These are phyloP conservation scores for Podospora didyma DNA, from an alignment of 495 filamentous ascomycete species.

Conservation along the genomic window DNA sequence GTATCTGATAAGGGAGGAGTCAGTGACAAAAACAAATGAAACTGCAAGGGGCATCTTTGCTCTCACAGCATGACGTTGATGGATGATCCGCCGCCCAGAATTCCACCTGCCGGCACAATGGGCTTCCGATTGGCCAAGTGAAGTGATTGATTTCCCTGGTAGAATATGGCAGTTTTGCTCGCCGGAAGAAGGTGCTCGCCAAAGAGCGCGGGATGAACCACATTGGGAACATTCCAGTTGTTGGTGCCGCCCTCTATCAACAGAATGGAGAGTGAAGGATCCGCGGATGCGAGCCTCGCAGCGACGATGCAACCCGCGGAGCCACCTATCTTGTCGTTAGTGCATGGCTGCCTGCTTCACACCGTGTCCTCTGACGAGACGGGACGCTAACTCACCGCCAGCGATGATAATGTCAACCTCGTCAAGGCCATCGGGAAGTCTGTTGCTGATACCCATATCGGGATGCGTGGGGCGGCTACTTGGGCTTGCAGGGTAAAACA, in stretches of 20 bases:
- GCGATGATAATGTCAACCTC: constrained; percentile 41
- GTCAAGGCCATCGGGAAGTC: constrained; percentile 20
- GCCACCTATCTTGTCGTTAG: constrained; percentile 27
- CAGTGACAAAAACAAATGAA: not conserved
- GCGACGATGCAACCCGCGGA: constrained; percentile 48
- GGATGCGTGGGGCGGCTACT: not conserved
- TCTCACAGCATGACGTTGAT: constrained; percentile 56
- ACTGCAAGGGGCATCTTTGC: not conserved
- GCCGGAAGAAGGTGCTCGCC: constrained; percentile 28
- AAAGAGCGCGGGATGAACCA: constrained; percentile 41
- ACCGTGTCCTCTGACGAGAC: too few relatives aligned
- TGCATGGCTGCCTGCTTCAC: not conserved
- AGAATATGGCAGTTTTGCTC: constrained; percentile 34
- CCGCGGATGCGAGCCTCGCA: constrained; percentile 44
- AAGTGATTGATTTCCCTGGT: constrained; percentile 26
- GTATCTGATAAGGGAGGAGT: too few relatives aligned
- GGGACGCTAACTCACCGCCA: constrained; percentile 24
- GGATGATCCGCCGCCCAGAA: constrained; percentile 56
- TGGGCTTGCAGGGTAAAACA: too few relatives aligned
- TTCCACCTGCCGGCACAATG: constrained; percentile 50
- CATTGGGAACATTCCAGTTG: constrained; percentile 41
- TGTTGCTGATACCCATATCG: constrained; percentile 33
- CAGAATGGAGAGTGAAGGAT: constrained; percentile 48
- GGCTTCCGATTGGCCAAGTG: constrained; percentile 44
- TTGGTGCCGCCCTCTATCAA: constrained; percentile 47